phyloP scores from a whole-genome alignment of 371 early-diverging fungal genomes.

The Apophysomyces sp. region DNA sequence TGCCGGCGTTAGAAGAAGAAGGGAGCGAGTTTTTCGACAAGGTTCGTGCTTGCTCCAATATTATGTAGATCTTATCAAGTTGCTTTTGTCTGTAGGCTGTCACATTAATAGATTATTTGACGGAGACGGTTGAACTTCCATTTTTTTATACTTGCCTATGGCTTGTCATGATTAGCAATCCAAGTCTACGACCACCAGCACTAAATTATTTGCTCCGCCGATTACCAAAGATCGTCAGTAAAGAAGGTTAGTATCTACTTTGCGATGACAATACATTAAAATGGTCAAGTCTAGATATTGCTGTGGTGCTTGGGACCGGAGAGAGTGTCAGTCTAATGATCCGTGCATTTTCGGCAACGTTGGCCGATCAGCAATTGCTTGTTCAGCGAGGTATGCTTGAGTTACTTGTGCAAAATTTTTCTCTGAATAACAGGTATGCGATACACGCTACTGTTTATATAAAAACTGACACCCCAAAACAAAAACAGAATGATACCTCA shows the following conservation, averaged over 20 bases:
- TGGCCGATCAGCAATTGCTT: conserved; percentile 72
- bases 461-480: no score
- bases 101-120: conserved; percentile 66
- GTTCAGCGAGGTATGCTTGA: conserved; percentile 88
- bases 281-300: conserved; percentile 49
- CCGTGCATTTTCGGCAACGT: conserved; percentile 72
- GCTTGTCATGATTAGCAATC: conserved; percentile 71
- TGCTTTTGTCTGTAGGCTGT: conserved; percentile 50
- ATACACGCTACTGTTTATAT: no score
- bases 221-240: conserved; percentile 66
- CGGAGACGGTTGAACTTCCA: conserved; percentile 64
- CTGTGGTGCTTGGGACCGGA: conserved; percentile 59
- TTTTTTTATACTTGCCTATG: conserved; percentile 85
- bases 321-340: conserved; percentile 73
- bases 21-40: conserved; percentile 83
- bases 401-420: conserved; percentile 77
- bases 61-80: not conserved
- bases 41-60: conserved; percentile 17
- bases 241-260: conserved; percentile 51
- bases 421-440: conserved; percentile 61
- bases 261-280: not conserved
- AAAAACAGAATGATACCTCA: conserved; percentile 56
- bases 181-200: conserved; percentile 69
- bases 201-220: conserved; percentile 76
- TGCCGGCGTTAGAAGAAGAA: conserved; percentile 92